Percentiles rank a stretch among this genome's conserved stretches.
Evolutionary conservation across 345 rosid genomes (phyloP).

Genomic region (Jatropha curcas): DNA sequence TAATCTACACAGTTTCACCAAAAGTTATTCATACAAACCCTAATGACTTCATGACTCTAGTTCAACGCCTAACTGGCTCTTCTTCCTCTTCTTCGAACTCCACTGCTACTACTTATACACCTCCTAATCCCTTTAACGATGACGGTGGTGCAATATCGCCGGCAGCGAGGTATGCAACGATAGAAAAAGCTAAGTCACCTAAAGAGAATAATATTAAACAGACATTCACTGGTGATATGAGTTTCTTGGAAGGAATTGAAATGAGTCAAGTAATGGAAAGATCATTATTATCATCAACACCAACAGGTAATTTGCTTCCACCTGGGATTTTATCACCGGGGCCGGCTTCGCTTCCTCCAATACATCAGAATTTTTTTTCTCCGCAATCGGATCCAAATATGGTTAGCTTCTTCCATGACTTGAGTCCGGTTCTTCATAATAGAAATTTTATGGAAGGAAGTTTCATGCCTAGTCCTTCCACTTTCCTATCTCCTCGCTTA

Average conservation of each 20-base stretch:
- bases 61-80: constrained; percentile 86
- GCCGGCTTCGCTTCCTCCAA: constrained; percentile 59
- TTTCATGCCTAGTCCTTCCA: constrained; percentile 63
- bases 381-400: constrained; percentile 52
- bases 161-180: constrained; percentile 68
- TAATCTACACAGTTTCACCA: constrained; percentile 84
- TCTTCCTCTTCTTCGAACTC: constrained; percentile 27
- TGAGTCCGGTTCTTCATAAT: constrained; percentile 50
- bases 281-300: neutral
- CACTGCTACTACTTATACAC: constrained; percentile 10
- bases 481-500: constrained; percentile 39
- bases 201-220: constrained; percentile 23
- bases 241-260: constrained; percentile 42
- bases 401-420: constrained; percentile 53
- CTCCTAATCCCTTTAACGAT: constrained; percentile 21
- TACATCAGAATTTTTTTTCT: constrained; percentile 67
- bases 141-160: constrained; percentile 59
- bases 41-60: constrained; percentile 77
- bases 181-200: constrained; percentile 55
- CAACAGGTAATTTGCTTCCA: constrained; percentile 26
- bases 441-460: constrained; percentile 51
- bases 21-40: constrained; percentile 86
- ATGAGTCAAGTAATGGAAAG: constrained; percentile 39
- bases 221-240: constrained; percentile 19
- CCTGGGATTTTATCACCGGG: constrained; percentile 76